phyloP scores from a whole-genome alignment of 2,329 filamentous ascomycete species.

The Teratosphaeria viscida region DNA sequence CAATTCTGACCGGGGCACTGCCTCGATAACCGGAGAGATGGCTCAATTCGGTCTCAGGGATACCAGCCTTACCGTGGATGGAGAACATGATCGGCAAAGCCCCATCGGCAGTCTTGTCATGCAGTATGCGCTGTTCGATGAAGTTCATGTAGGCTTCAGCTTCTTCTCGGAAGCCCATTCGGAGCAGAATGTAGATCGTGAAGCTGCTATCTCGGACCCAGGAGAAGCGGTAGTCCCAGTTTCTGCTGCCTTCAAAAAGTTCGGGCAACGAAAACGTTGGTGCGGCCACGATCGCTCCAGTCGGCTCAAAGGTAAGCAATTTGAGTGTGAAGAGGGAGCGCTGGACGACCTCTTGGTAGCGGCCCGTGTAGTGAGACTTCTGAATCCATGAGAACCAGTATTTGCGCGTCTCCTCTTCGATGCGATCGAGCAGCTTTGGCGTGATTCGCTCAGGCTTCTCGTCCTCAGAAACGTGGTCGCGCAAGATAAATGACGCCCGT shows the following conservation, averaged over 20 bases:
- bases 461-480: not conserved
- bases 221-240: constrained; percentile 60
- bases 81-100: constrained; percentile 71
- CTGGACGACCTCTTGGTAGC: not conserved
- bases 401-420: not conserved
- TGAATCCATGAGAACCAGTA: not conserved
- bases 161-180: constrained; percentile 63
- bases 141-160: constrained; percentile 71
- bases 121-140: constrained; percentile 58
- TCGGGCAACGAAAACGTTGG: not conserved
- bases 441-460: not conserved
- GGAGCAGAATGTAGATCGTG: constrained; percentile 64
- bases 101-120: constrained; percentile 49
- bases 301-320: not conserved
- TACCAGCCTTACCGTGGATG: constrained; percentile 63
- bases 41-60: constrained; percentile 57
- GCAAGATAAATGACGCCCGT: not conserved
- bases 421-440: not conserved
- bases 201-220: constrained; percentile 73
- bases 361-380: not conserved
- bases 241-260: constrained; percentile 47
- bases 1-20: constrained; percentile 63
- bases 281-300: not conserved
- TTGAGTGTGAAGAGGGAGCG: not conserved
- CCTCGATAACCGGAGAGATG: constrained; percentile 64